Base-by-base conservation (phyloP, 495 filamentous ascomycete genomes). In the Penicillium lividum region DNA sequence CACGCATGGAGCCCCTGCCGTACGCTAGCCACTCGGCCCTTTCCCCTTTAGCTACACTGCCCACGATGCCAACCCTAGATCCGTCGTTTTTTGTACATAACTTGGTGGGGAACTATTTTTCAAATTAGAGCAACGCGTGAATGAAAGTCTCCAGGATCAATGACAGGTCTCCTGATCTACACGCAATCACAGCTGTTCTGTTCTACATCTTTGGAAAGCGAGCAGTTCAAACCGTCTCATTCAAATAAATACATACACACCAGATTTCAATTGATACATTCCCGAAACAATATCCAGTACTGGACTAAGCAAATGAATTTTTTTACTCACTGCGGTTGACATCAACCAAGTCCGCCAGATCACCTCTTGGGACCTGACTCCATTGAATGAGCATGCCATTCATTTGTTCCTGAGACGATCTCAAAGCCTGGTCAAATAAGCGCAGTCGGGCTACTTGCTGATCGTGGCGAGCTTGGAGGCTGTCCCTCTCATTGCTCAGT, bases 391-490 rank as follows among this genome's bases (percentile, higher is more conserved):
- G 51, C 25, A 59, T 15, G 25, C 45, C 40, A 50, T 7, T 31
- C 51, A 59, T 27, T 10, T 43, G 13, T 13, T 54, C 25, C 28
- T 42, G 44, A 29, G 51, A 59, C n/a, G 18, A 54, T 33, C 47
- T 40, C 40, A 58, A 25, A 46, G 42, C 50, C 43, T 47, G 50
- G 3, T 58, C 31, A 8, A 58, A 53, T 3, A 58, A 48, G 15
- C 15, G 50, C 42, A 58, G 50, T 28, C 25, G 50, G 27, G 50
- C 33, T 16, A 53, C 28, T 40, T 58, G 56, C 49, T 58, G 44
- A 28, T 58, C 49, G 43, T 53, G 56, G 42, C 25, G 56, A 40
- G 52, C n/a, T 13, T 58, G 56, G 44, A 58, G 50, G 9, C 29
- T 11, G 10, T 58, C 56, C 13, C 56, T 58, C 49, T 58, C 38